Evolutionary conservation across 192 early-diverging fungal genomes (phyloP), one percentile per base, ranked within the genome.

Genomic region (Thamnidium elegans): DNA sequence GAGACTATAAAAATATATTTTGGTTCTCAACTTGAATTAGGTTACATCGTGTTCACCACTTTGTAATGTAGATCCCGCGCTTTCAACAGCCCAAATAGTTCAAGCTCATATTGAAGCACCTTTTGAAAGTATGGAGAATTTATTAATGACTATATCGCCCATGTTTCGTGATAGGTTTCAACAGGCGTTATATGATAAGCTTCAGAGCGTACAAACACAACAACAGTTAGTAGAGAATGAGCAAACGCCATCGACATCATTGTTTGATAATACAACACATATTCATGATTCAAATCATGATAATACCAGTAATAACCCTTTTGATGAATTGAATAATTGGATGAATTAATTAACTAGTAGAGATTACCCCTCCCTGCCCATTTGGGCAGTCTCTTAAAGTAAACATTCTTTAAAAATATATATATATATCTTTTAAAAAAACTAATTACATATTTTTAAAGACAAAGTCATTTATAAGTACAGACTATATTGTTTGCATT

Each of bases 91-190:
- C 0, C 51, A 65, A 31, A 26, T 32, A 54, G 52, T 54, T 17
- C 50, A 54, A 36, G 21, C 34, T 26, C 63, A 65, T 19, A 10
- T 75, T 4, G 54, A 71, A 10, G 48, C 42, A n/a, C 73, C 73
- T 10, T 77, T 77, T 67, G 75, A 77, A 54, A 74, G 67, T 13
- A 77, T 77, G 75, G 75, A 77, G 13, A 66, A 69, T 59, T 34
- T 77, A 21, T 58, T 77, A 17, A 67, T 73, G 72, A 62, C 67
- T 3, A 63, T 55, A 11, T 70, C 67, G 30, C 71, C 75, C 11
- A 66, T 70, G 59, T 77, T 77, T 63, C 53, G 63, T 6, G 62
- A 73, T 46, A 44, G 61, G 46, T 73, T 77, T 23, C 64, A 77
- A 58, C 53, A 66, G 50, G 65, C 68, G 30, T 46, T 77, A 13